Percentiles rank a stretch among this genome's conserved stretches.
These are phyloP conservation scores for Rubus idaeus DNA, from an alignment of 306 rosid genomes.

Conservation along the genomic window DNA sequence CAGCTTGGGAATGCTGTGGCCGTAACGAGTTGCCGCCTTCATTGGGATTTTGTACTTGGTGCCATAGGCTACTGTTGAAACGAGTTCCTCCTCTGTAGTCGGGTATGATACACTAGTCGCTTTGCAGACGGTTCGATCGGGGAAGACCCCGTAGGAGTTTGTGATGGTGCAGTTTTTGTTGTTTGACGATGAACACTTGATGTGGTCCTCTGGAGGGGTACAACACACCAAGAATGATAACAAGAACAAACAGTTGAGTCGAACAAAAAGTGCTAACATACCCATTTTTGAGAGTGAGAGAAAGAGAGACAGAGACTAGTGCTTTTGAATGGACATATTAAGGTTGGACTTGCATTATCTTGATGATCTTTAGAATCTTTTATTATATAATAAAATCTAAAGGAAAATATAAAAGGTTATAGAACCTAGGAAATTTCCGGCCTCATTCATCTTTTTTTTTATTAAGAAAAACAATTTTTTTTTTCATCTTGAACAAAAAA, in stretches of 20 bases:
- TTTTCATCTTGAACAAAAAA: too few relatives aligned
- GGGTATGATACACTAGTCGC: constrained; percentile 46
- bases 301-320: background rate
- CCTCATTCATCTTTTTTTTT: too few relatives aligned
- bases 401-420: too few relatives aligned
- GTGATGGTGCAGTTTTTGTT: constrained; percentile 63
- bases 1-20: constrained; percentile 73
- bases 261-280: background rate
- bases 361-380: too few relatives aligned
- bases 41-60: constrained; percentile 34
- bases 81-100: constrained; percentile 47
- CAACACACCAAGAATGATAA: constrained; percentile 23
- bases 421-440: too few relatives aligned
- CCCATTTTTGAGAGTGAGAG: background rate
- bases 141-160: constrained; percentile 67
- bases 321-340: too few relatives aligned
- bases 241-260: constrained; percentile 19
- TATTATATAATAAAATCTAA: too few relatives aligned
- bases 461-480: too few relatives aligned
- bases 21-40: constrained; percentile 52
- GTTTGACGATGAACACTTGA: constrained; percentile 46
- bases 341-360: too few relatives aligned
- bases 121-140: constrained; percentile 51
- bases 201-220: constrained; percentile 61
- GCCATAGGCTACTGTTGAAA: constrained; percentile 49